Evolutionary conservation across 2,329 filamentous ascomycete species (phyloP).

Genomic region (Epichloe scottii): DNA sequence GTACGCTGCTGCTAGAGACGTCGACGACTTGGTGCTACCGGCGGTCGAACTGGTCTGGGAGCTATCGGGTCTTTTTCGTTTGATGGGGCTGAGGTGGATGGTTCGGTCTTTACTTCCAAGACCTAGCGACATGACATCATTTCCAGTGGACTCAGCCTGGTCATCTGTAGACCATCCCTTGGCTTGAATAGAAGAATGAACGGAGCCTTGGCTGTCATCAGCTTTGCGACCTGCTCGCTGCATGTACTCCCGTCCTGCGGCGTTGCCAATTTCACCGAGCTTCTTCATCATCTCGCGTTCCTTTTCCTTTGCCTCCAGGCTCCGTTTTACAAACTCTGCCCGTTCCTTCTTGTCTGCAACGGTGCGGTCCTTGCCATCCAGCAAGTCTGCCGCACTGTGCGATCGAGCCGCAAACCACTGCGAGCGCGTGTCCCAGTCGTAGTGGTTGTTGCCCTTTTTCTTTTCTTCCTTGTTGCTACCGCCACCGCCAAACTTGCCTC

Average conservation of each 20-base stretch:
- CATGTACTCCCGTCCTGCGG: slow-evolving; percentile 62
- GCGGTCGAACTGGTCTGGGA: slow-evolving; percentile 22
- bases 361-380: slow-evolving; percentile 51
- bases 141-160: slow-evolving; percentile 18
- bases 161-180: slow-evolving; percentile 6
- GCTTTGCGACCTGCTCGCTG: slow-evolving; percentile 20
- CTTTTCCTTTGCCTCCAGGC: slow-evolving; percentile 53
- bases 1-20: slow-evolving; percentile 16
- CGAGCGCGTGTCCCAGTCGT: slow-evolving; percentile 46
- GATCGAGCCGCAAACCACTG: slow-evolving; percentile 40
- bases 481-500: slow-evolving; percentile 16
- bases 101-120: slow-evolving; percentile 25
- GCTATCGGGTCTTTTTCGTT: slow-evolving; percentile 47
- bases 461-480: slow-evolving; percentile 9
- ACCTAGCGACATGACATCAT: slow-evolving; percentile 29
- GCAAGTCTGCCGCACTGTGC: slow-evolving; percentile 44
- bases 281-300: slow-evolving; percentile 61
- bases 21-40: slow-evolving; percentile 13
- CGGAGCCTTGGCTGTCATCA: neutral
- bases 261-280: slow-evolving; percentile 50
- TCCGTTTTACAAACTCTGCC: slow-evolving; percentile 53
- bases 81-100: slow-evolving; percentile 46
- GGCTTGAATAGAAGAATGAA: neutral
- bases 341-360: slow-evolving; percentile 46
- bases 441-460: slow-evolving; percentile 23